A percentile compares a stretch with the other conserved stretches of the same genome.
Conservation (phyloP, 306 rosid species). For the Gastrolobium villosum region DNA sequence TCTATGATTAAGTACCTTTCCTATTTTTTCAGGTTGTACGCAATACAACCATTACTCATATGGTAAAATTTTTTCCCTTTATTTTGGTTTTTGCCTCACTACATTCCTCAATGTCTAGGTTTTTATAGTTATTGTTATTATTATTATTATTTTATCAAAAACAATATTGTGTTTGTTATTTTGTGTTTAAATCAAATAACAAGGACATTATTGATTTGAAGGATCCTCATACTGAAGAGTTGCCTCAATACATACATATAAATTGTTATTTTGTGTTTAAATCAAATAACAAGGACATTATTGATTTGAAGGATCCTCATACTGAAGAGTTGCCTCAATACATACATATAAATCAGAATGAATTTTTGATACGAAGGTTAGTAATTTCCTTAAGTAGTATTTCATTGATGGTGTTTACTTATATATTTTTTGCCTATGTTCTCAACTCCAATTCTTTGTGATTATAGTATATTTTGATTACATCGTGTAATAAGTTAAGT, state of each 20-base stretch:
- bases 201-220: slow-evolving; percentile 50
- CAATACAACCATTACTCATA: slow-evolving; percentile 19
- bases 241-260: slow-evolving; percentile 67
- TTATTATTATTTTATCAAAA: not conserved
- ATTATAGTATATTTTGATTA: slow-evolving; percentile 26
- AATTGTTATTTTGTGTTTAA: slow-evolving; percentile 3
- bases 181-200: slow-evolving; percentile 39
- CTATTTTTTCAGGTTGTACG: slow-evolving; percentile 42
- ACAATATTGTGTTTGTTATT: not conserved
- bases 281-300: slow-evolving; percentile 40
- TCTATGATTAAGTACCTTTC: not conserved
- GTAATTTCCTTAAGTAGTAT: slow-evolving; percentile 34
- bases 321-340: slow-evolving; percentile 66
- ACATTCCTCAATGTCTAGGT: not conserved
- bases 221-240: slow-evolving; percentile 66
- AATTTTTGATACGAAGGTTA: slow-evolving; percentile 75
- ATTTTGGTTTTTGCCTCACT: slow-evolving; percentile 9
- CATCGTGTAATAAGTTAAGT: not conserved
- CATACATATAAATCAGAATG: slow-evolving; percentile 76
- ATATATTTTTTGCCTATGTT: not conserved
- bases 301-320: slow-evolving; percentile 64
- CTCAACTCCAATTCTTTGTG: slow-evolving; percentile 5
- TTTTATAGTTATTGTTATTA: slow-evolving; percentile 5
- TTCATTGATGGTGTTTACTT: not conserved
- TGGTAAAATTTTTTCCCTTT: slow-evolving; percentile 41